phyloP scores from a whole-genome alignment of 352 stramenopile species.

The Blastocystis sp. region DNA sequence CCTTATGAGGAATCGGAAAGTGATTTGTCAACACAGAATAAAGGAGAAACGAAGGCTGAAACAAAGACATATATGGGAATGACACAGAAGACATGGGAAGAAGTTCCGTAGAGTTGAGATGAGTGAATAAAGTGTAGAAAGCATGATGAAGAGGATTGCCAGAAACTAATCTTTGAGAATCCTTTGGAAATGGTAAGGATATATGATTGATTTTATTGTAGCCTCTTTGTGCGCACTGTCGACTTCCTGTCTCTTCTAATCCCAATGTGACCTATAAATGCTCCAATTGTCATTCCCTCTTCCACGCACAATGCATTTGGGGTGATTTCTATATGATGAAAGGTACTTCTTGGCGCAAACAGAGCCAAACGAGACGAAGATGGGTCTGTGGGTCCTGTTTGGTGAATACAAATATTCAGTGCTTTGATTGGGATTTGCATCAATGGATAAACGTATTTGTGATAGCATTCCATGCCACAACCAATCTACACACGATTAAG shows the following conservation, averaged over 20 bases:
- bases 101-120: background rate
- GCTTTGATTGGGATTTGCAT: background rate
- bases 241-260: conserved; percentile 22
- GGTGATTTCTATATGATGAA: background rate
- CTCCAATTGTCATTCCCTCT: background rate
- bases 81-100: background rate
- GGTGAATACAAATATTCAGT: conserved; percentile 2
- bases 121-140: background rate
- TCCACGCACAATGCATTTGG: conserved; percentile 31
- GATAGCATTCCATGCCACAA: background rate
- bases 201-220: background rate
- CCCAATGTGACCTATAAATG: background rate
- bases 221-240: background rate
- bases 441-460: conserved; percentile 33
- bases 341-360: background rate
- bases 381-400: conserved; percentile 32
- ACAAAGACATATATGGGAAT: conserved; percentile 28
- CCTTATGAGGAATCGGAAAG: background rate
- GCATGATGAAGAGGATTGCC: background rate
- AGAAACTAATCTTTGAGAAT: conserved; percentile 55
- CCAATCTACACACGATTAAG: background rate
- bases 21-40: background rate
- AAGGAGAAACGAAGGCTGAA: background rate
- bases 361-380: background rate
- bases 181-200: background rate